Evolutionary conservation across 106 monocot genomes (phyloP).

Genomic region (Cymbidium sinense): DNA sequence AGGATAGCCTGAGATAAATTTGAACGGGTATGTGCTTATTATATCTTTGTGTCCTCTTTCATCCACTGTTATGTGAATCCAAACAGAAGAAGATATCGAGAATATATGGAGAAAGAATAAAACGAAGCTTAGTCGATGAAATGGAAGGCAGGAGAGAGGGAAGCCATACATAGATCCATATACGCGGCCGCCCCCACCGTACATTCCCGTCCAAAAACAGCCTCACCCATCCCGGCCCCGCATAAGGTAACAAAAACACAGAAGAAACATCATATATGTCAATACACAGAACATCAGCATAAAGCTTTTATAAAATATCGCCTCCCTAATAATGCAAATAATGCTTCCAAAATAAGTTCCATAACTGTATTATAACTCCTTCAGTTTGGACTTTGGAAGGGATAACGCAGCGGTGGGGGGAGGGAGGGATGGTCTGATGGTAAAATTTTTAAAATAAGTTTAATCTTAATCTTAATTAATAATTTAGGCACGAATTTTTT

Average conservation of each 20-base stretch:
- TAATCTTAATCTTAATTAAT: no score
- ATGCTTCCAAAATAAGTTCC: neutral
- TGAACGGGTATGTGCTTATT: no score
- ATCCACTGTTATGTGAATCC: no score
- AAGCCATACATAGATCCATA: neutral
- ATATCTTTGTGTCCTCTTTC: no score
- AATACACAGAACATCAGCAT: conserved; percentile 1
- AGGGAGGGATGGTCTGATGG: no score
- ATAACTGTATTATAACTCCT: neutral
- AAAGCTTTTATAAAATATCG: conserved; percentile 1
- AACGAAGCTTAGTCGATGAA: neutral
- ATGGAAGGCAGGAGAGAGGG: neutral
- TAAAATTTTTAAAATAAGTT: no score
- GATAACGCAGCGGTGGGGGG: no score
- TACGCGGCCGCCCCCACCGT: neutral
- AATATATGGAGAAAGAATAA: no score
- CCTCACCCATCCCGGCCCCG: neutral
- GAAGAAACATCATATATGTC: neutral
- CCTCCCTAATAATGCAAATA: conserved; percentile 6
- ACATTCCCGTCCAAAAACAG: neutral
- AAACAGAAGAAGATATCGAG: no score
- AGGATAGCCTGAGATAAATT: no score
- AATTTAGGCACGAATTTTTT: no score
- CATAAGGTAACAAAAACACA: neutral
- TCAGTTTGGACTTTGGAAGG: neutral